phyloP scores from a whole-genome alignment of 345 rosid species.

The Luvunga scandens region DNA sequence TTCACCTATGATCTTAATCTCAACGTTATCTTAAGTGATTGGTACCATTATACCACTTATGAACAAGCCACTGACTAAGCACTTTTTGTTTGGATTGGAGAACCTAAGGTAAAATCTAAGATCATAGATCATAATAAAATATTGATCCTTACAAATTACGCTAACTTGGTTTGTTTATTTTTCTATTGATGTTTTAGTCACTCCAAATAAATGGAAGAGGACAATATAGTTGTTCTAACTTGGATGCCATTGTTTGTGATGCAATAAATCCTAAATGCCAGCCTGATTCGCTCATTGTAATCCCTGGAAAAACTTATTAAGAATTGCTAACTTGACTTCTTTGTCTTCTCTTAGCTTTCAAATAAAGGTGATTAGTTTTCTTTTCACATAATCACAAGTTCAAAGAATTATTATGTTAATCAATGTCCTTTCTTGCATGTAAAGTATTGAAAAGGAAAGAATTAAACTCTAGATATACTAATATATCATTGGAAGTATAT shows the following conservation, averaged over 20 bases:
- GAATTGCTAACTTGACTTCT: slow-evolving; percentile 30
- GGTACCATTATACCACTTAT: slow-evolving; percentile 31
- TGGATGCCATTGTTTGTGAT: slow-evolving; percentile 9
- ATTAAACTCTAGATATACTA: too few species aligned
- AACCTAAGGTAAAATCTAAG: slow-evolving; percentile 22
- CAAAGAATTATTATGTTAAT: not conserved
- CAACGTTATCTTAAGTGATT: slow-evolving; percentile 29
- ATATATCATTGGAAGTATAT: too few species aligned
- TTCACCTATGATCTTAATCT: slow-evolving; percentile 26
- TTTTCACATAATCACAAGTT: not conserved
- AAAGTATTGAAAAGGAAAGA: too few species aligned
- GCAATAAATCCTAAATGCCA: slow-evolving; percentile 12
- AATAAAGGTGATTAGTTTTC: slow-evolving; percentile 20
- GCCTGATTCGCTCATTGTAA: slow-evolving; percentile 17
- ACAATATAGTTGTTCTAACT: slow-evolving; percentile 23
- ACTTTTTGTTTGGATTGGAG: slow-evolving; percentile 31
- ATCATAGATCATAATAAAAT: not conserved
- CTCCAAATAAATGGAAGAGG: slow-evolving; percentile 39
- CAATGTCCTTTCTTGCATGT: too few species aligned
- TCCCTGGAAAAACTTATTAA: slow-evolving; percentile 27
- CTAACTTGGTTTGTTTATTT: not conserved
- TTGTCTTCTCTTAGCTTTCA: slow-evolving; percentile 34
- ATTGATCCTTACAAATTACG: not conserved
- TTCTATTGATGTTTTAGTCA: not conserved
- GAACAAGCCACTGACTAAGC: slow-evolving; percentile 29